Conservation (phyloP, 2,329 filamentous ascomycete genomes). For the Penicillium oxalicum region DNA sequence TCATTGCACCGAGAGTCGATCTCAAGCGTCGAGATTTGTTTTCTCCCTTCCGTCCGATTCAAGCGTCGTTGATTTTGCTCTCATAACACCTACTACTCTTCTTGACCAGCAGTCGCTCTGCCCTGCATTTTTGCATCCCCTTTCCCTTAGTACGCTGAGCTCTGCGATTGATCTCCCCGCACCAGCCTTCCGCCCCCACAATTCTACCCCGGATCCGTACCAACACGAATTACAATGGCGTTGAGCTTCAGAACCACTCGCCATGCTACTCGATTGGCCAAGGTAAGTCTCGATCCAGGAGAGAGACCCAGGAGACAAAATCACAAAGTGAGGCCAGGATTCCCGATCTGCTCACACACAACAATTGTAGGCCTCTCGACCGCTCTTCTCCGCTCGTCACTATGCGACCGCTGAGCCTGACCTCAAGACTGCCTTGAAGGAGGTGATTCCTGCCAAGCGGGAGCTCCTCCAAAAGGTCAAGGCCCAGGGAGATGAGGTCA, state of each 20-base stretch:
- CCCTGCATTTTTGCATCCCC: background rate
- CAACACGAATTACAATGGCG: conserved; percentile 23
- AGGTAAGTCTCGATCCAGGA: conserved; percentile 23
- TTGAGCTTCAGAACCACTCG: conserved; percentile 34
- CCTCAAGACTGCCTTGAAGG: conserved; percentile 79
- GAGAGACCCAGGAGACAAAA: background rate
- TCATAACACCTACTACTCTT: no score
- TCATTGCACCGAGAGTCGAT: conserved; percentile 8
- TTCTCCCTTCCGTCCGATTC: background rate
- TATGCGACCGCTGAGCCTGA: conserved; percentile 70
- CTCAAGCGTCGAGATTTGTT: conserved; percentile 7
- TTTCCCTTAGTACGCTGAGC: background rate
- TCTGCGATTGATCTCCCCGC: conserved; percentile 11
- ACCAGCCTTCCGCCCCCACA: conserved; percentile 21
- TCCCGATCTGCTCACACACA: background rate
- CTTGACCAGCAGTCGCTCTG: no score
- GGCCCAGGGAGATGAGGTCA: conserved; percentile 69
- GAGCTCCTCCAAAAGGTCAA: conserved; percentile 94
- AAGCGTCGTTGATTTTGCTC: background rate
- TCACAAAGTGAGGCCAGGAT: no score
- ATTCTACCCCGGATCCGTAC: conserved; percentile 21
- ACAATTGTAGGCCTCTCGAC: conserved; percentile 17
- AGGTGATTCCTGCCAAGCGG: conserved; percentile 82
- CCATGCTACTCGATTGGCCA: conserved; percentile 33
- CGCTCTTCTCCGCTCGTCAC: conserved; percentile 22